Conservation (phyloP, 306 rosid genomes). For the Sicyos baderoa region DNA sequence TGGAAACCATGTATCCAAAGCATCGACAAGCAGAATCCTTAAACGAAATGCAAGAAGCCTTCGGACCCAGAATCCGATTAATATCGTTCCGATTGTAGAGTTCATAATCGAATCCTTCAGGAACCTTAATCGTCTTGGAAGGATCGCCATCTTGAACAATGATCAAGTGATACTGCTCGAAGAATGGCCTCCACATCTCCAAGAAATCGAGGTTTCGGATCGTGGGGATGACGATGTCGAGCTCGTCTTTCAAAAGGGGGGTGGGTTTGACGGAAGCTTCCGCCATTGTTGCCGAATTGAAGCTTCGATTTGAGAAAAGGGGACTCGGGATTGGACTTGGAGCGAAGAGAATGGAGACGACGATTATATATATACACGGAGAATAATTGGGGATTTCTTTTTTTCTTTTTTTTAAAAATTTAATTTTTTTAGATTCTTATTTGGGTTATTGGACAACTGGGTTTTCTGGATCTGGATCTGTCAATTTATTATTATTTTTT, state of each 20-base stretch:
- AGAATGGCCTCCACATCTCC: constrained; percentile 40
- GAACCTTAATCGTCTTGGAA: constrained; percentile 25
- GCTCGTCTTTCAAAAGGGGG: constrained; percentile 29
- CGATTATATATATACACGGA: neutral
- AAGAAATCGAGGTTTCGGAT: constrained; percentile 36
- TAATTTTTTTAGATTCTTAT: no score
- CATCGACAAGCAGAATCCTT: constrained; percentile 49
- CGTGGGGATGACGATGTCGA: constrained; percentile 35
- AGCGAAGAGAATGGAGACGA: constrained; percentile 9
- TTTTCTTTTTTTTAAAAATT: neutral
- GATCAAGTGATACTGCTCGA: constrained; percentile 32
- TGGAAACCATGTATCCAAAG: constrained; percentile 42
- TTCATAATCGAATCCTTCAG: constrained; percentile 40
- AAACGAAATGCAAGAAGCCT: constrained; percentile 43
- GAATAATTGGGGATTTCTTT: neutral
- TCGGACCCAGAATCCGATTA: constrained; percentile 36
- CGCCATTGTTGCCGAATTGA: constrained; percentile 9
- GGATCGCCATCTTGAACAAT: constrained; percentile 39
- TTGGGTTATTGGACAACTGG: neutral
- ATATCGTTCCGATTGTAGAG: constrained; percentile 35
- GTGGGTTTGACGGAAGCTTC: constrained; percentile 20
- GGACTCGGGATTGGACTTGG: constrained; percentile 1
- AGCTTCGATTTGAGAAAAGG: neutral
- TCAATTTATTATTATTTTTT: neutral
- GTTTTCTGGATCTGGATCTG: constrained; percentile 15